A percentile compares a stretch with the other conserved stretches of the same genome.
phyloP scores from a whole-genome alignment of 306 rosid genomes.

The Rosa multiflora region DNA sequence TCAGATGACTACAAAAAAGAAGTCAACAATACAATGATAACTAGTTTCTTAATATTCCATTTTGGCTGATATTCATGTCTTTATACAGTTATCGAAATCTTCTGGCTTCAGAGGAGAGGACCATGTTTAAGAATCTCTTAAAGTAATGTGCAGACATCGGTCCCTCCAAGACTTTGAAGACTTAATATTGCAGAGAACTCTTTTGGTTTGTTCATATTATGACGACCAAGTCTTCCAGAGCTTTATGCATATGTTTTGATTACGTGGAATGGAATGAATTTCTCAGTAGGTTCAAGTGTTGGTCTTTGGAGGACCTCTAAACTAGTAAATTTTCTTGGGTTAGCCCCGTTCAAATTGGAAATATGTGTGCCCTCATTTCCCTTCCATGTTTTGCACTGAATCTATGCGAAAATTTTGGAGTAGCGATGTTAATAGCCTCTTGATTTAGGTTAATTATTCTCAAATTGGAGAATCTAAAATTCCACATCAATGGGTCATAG shows the following conservation, averaged over 20 bases:
- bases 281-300: conserved; percentile 20
- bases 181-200: conserved; percentile 10
- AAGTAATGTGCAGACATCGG: neutral
- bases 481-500: neutral
- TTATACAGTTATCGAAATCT: neutral
- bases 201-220: conserved; percentile 20
- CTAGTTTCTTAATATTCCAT: neutral
- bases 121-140: neutral
- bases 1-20: conserved; percentile 19
- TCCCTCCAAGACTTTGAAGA: conserved; percentile 40
- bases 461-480: neutral
- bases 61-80: conserved; percentile 11
- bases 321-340: no score
- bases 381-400: neutral
- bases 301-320: conserved; percentile 12
- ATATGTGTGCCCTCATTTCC: neutral
- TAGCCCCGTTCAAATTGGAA: neutral
- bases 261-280: conserved; percentile 16
- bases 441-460: neutral
- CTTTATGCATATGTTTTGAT: neutral
- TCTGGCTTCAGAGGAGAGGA: conserved; percentile 5
- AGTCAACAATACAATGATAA: conserved; percentile 27
- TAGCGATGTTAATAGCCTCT: neutral
- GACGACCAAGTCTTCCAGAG: neutral
- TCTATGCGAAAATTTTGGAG: neutral